These are phyloP conservation scores for Mycena vulgaris DNA, from an alignment of 768 basidiomycete genomes.

Conservation along the genomic window DNA sequence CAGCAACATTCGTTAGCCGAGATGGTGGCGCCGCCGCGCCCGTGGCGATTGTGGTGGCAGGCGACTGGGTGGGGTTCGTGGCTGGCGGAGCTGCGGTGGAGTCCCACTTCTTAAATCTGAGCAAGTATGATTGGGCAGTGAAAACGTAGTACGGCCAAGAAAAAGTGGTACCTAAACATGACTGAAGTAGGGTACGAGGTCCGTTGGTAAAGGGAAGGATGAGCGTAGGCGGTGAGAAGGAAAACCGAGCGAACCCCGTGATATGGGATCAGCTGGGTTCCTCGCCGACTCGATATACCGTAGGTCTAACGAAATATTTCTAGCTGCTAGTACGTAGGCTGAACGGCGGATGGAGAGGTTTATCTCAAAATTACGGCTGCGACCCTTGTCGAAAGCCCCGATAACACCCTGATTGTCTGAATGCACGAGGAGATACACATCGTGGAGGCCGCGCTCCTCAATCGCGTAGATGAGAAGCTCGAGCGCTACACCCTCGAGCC, in stretches of 20 bases:
- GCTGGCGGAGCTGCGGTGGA: too few relatives aligned
- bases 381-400: constrained; percentile 13
- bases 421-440: constrained; percentile 19
- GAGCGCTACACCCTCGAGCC: constrained; percentile 40
- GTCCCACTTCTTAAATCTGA: too few relatives aligned
- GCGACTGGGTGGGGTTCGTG: too few relatives aligned
- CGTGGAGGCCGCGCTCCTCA: constrained; percentile 28
- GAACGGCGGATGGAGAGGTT: constrained; percentile 33
- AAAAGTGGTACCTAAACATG: too few relatives aligned
- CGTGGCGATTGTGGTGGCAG: too few relatives aligned
- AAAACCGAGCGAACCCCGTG: background rate
- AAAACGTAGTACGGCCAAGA: too few relatives aligned
- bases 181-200: background rate
- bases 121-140: too few relatives aligned
- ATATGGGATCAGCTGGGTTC: background rate
- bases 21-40: too few relatives aligned
- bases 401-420: constrained; percentile 24
- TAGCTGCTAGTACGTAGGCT: background rate
- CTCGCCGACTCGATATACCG: constrained; percentile 31
- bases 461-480: constrained; percentile 14
- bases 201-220: background rate
- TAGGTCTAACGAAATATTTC: constrained; percentile 15
- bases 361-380: constrained; percentile 1
- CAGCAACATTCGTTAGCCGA: too few relatives aligned
- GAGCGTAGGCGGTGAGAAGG: background rate